Percentiles rank a stretch among this genome's conserved stretches.
phyloP scores from a whole-genome alignment of 148 eudicot genomes.

The Rheum nobile region DNA sequence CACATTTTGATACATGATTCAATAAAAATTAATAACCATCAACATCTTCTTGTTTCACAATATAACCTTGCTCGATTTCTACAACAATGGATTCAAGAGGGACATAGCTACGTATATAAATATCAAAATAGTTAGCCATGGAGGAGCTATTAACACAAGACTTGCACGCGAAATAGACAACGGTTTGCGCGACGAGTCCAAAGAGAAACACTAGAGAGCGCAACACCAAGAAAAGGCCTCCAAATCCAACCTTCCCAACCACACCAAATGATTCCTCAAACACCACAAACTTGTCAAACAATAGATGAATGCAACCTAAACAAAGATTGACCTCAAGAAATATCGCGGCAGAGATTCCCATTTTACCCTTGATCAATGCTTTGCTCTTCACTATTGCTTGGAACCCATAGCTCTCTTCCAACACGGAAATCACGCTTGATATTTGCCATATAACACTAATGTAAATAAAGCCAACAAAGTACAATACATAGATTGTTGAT shows the following conservation, averaged over 20 bases:
- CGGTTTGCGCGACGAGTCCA: conserved; percentile 38
- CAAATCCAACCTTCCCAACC: conserved; percentile 21
- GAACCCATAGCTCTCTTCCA: conserved; percentile 36
- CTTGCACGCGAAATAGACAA: conserved; percentile 55
- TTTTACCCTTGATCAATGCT: conserved; percentile 39
- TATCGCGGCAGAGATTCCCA: conserved; percentile 13
- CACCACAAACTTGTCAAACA: conserved; percentile 24
- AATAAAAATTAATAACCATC: neutral
- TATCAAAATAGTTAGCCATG: conserved; percentile 40
- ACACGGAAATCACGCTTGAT: conserved; percentile 35
- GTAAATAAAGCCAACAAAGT: conserved; percentile 29
- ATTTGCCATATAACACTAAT: conserved; percentile 38
- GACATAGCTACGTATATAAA: conserved; percentile 41
- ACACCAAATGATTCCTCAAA: conserved; percentile 11
- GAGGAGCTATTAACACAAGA: conserved; percentile 38
- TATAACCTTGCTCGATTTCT: conserved; percentile 33
- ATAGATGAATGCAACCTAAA: conserved; percentile 17
- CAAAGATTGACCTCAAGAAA: conserved; percentile 21
- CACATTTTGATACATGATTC: neutral
- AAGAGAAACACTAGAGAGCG: conserved; percentile 23
- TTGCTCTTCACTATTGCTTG: conserved; percentile 42
- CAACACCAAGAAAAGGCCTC: conserved; percentile 19
- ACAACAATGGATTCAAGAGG: conserved; percentile 32
- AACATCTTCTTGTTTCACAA: neutral
- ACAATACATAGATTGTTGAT: neutral